phyloP scores from a whole-genome alignment of 108 stramenopile genomes.

The Skeletonema menzelii region DNA sequence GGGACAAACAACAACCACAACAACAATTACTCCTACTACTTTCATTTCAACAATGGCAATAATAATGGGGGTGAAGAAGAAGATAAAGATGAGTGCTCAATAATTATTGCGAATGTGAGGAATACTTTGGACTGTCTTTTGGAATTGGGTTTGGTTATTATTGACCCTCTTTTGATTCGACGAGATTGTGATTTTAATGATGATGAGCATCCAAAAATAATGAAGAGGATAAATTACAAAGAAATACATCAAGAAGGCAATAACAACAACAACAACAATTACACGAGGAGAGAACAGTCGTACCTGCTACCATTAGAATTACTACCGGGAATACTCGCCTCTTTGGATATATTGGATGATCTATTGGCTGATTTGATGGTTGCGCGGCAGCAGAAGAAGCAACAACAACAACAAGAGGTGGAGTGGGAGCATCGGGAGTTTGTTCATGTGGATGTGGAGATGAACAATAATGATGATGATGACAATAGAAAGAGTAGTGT shows the following conservation, averaged over 20 bases:
- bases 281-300: constrained; percentile 1
- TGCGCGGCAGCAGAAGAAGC: not conserved
- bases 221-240: not conserved
- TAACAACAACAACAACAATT: not conserved
- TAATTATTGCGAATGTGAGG: not conserved
- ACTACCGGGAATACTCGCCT: constrained; percentile 25
- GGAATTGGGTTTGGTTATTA: constrained; percentile 11
- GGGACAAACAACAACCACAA: not conserved
- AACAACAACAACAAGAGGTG: not conserved
- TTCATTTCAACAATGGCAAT: not conserved
- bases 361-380: not conserved
- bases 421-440: not conserved
- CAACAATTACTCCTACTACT: too few relatives aligned
- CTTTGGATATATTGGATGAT: constrained; percentile 30
- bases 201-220: not conserved
- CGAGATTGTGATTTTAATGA: not conserved
- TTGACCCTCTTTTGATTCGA: constrained; percentile 14
- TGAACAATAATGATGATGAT: not conserved
- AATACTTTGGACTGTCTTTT: not conserved
- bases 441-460: not conserved
- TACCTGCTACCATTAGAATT: constrained; percentile 29
- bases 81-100: not conserved
- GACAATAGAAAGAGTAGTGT: not conserved
- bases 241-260: not conserved
- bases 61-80: too few relatives aligned